A percentile compares a stretch with the other conserved stretches of the same genome.
Conservation (phyloP, 2,329 filamentous ascomycete species). For the Cordyceps tenuipes region DNA sequence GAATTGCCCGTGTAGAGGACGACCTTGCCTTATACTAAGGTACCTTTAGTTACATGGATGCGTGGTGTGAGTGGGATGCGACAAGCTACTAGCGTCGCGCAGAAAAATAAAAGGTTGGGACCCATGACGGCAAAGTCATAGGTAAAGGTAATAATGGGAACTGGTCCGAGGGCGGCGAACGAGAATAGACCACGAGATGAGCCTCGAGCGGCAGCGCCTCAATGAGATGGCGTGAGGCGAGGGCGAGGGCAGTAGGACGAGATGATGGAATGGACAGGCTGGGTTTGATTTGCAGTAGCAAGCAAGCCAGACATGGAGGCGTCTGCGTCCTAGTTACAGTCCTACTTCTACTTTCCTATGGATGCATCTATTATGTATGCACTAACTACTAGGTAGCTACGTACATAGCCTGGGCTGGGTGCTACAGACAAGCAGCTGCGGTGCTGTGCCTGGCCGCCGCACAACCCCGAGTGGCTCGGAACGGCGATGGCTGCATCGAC, state of each 20-base stretch:
- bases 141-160: background rate
- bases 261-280: too few species aligned
- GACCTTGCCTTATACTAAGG: background rate
- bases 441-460: background rate
- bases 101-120: background rate
- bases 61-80: conserved; percentile 10
- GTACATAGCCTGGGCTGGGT: too few species aligned
- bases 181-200: background rate
- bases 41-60: conserved; percentile 1
- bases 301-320: too few species aligned
- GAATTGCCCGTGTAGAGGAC: conserved; percentile 1
- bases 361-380: too few species aligned
- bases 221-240: background rate
- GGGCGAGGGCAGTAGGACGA: too few species aligned
- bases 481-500: background rate
- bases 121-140: conserved; percentile 8
- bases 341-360: too few species aligned
- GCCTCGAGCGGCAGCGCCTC: background rate
- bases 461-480: background rate
- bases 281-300: too few species aligned
- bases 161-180: background rate
- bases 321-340: too few species aligned
- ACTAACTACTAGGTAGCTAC: too few species aligned
- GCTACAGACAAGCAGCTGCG: background rate
- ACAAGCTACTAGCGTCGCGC: background rate